Conservation (phyloP, 192 early-diverging fungal species). For the Rhizoclosmatium globosum region DNA sequence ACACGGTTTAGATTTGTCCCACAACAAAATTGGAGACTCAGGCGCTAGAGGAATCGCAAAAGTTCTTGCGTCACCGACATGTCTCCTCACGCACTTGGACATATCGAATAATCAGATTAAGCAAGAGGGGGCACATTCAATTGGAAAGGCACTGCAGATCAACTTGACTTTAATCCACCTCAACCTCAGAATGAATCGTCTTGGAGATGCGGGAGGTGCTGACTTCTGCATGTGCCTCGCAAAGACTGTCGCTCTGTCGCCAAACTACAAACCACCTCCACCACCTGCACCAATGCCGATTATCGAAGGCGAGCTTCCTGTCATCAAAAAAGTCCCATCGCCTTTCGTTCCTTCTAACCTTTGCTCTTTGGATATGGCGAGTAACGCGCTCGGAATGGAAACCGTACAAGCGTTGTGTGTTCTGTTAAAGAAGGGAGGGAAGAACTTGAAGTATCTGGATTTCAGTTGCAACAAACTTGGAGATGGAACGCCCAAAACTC, state of each 20-base stretch:
- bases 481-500: conserved; percentile 12
- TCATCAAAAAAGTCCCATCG: neutral
- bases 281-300: neutral
- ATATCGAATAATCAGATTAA: conserved; percentile 57
- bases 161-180: conserved; percentile 46
- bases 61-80: conserved; percentile 42
- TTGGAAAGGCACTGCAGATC: conserved; percentile 45
- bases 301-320: neutral
- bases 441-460: conserved; percentile 42
- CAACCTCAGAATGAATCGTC: conserved; percentile 47
- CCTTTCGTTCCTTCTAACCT: conserved; percentile 11
- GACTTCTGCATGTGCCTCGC: conserved; percentile 38
- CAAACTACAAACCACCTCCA: conserved; percentile 12
- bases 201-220: conserved; percentile 51
- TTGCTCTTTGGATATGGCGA: conserved; percentile 45
- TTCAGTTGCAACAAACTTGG: conserved; percentile 62
- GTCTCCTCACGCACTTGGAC: conserved; percentile 42
- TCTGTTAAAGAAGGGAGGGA: conserved; percentile 45
- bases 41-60: conserved; percentile 57
- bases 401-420: conserved; percentile 39
- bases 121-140: conserved; percentile 36
- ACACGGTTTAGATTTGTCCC: conserved; percentile 55
- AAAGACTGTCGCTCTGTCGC: conserved; percentile 36
- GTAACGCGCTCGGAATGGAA: conserved; percentile 47
- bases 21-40: conserved; percentile 58